phyloP scores from a whole-genome alignment of 2,329 filamentous ascomycete genomes.

The Aspergillus calidoustus region DNA sequence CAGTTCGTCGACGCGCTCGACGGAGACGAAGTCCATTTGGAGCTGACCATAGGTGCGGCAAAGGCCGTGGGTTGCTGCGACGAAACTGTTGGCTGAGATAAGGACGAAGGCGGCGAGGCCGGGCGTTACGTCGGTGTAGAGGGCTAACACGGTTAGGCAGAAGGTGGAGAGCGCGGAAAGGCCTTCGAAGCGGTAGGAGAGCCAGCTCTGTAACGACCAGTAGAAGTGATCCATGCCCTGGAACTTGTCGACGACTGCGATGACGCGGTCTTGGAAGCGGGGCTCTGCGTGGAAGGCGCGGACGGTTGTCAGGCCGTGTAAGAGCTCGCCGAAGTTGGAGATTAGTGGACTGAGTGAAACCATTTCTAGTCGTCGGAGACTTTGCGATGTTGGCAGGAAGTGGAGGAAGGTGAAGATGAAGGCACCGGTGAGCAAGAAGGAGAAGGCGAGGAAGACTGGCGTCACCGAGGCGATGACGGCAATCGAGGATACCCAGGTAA shows the following conservation, averaged over 20 bases:
- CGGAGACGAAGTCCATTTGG: constrained; percentile 90
- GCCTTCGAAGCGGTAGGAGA: constrained; percentile 76
- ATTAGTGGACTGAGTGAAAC: constrained; percentile 86
- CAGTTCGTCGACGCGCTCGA: constrained; percentile 83
- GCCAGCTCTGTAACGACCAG: constrained; percentile 85
- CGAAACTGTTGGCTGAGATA: constrained; percentile 68
- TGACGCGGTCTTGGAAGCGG: constrained; percentile 79
- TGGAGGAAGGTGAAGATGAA: constrained; percentile 76
- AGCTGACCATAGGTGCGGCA: constrained; percentile 82
- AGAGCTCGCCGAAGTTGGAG: constrained; percentile 87
- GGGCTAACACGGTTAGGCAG: constrained; percentile 71
- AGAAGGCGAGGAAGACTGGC: constrained; percentile 74
- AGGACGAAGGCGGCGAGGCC: constrained; percentile 85
- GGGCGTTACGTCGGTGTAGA: constrained; percentile 74
- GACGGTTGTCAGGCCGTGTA: constrained; percentile 85
- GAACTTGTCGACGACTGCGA: constrained; percentile 82
- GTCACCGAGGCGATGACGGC: constrained; percentile 80
- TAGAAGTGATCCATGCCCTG: constrained; percentile 97
- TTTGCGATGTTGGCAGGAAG: constrained; percentile 84
- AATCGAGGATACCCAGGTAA: constrained; percentile 74
- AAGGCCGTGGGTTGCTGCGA: constrained; percentile 71
- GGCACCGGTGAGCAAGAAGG: constrained; percentile 66
- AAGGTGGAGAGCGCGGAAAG: constrained; percentile 76
- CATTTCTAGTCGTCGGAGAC: constrained; percentile 83
- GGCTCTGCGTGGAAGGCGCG: constrained; percentile 78